Base-by-base conservation (phyloP, 768 basidiomycete species). In the Leucocoprinus birnbaumii region DNA sequence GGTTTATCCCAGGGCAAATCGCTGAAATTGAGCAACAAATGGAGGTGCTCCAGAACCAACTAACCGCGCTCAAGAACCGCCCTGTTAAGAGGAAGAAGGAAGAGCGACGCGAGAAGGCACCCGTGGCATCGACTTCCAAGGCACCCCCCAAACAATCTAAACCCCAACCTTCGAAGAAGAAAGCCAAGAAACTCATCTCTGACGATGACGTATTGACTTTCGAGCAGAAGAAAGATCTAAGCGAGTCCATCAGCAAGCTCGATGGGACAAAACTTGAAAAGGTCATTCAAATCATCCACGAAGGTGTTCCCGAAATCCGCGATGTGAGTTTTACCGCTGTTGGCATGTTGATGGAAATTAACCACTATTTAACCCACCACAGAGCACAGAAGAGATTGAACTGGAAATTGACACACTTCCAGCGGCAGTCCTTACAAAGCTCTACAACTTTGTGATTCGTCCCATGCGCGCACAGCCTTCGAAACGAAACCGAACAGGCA, bases 331-430 rank as follows among this genome's bases (percentile, higher is more conserved):
- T 26, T 31, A 31, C 27, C 16, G 31, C 25, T 42, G 34, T 35
- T 53, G 27, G 58, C 18, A 41, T 57, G 21, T 60, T 31, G 61
- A 42, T 40, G 42, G 24, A 56, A 38, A 44, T 53, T 31, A 41
- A 31, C 62, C 56, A 54, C 56, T 60, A n/a, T 40, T 59, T 35
- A 22, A 41, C 47, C 25, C 37, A 24, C 45, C 57, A 58, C 74
- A 94, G 91, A 94, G 91, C 70, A 90, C 89, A 44, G 94, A 98
- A 71, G 97, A 99, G 75, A 98, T 99, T 65, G 97, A 99, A 70
- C 83, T 99, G 41, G 97, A 99, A 71, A 98, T 99, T 65, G 97
- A 98, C 66, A 76, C 85, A 38, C 77, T 99, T 27, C 95, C 97
- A 47, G 78, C 90, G 6, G 70, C 81, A 26, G 95, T 97, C 43